Conservation (phyloP, 1,284 basidiomycete genomes). For the Heterobasidion irregulare region DNA sequence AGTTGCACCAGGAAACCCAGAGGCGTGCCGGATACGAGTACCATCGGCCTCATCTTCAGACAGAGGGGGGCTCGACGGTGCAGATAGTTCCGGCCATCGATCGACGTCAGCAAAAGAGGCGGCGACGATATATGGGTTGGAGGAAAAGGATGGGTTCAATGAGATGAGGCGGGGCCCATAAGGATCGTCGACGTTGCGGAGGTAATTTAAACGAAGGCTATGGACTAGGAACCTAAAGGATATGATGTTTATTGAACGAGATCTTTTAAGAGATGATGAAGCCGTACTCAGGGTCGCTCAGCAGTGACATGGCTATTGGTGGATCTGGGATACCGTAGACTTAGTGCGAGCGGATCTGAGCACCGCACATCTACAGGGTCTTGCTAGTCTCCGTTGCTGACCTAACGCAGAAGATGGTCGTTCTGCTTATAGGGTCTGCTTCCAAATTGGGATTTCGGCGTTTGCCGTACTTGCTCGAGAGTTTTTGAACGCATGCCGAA, state of each 20-base stretch:
- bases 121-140: slow-evolving; percentile 77
- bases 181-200: slow-evolving; percentile 82
- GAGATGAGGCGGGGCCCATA: slow-evolving; percentile 77
- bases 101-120: slow-evolving; percentile 71
- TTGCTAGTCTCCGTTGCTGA: no score
- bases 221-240: slow-evolving; percentile 74
- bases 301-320: slow-evolving; percentile 45
- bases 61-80: slow-evolving; percentile 58
- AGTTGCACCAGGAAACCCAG: slow-evolving; percentile 48
- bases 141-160: slow-evolving; percentile 60
- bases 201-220: slow-evolving; percentile 74
- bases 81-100: slow-evolving; percentile 76
- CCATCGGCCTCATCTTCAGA: slow-evolving; percentile 53
- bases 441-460: no score
- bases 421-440: no score
- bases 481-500: no score
- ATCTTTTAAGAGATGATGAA: neutral
- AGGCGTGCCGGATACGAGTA: slow-evolving; percentile 23
- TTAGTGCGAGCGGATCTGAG: no score
- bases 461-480: no score
- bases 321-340: no score
- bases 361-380: no score
- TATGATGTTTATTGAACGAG: neutral
- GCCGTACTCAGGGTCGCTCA: slow-evolving; percentile 52
- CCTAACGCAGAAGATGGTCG: no score